Conservation (phyloP, 2,329 filamentous ascomycete genomes). For the Stemphylium lycopersici region DNA sequence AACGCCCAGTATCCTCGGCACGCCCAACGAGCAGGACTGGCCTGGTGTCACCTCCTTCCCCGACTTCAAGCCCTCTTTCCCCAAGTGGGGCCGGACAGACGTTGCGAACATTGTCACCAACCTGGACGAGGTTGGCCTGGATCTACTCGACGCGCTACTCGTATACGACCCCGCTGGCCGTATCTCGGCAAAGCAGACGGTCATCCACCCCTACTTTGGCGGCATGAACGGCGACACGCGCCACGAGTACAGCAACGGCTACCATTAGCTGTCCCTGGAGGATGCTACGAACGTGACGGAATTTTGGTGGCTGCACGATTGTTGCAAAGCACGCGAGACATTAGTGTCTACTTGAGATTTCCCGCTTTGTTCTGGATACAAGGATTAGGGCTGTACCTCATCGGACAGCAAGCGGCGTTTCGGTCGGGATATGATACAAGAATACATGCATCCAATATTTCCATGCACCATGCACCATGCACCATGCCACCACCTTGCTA, state of each 20-base stretch:
- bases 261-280: conserved; percentile 31
- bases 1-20: conserved; percentile 67
- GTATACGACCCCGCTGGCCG: conserved; percentile 86
- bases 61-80: conserved; percentile 90
- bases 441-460: conserved; percentile 8
- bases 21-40: conserved; percentile 81
- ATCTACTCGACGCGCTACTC: conserved; percentile 73
- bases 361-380: conserved; percentile 28
- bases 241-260: conserved; percentile 49
- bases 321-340: conserved; percentile 16
- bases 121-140: conserved; percentile 73
- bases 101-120: conserved; percentile 70
- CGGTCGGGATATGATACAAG: conserved; percentile 20
- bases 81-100: conserved; percentile 82
- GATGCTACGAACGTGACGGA: conserved; percentile 41
- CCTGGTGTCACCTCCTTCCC: conserved; percentile 93
- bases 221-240: conserved; percentile 49
- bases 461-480: not conserved
- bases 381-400: conserved; percentile 22
- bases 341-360: conserved; percentile 19
- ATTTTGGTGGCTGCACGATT: conserved; percentile 26
- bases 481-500: not conserved
- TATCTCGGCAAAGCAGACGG: conserved; percentile 87
- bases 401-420: conserved; percentile 31
- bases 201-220: conserved; percentile 81